These are phyloP conservation scores for Talinum fruticosum DNA, from an alignment of 148 eudicot genomes.

Conservation along the genomic window DNA sequence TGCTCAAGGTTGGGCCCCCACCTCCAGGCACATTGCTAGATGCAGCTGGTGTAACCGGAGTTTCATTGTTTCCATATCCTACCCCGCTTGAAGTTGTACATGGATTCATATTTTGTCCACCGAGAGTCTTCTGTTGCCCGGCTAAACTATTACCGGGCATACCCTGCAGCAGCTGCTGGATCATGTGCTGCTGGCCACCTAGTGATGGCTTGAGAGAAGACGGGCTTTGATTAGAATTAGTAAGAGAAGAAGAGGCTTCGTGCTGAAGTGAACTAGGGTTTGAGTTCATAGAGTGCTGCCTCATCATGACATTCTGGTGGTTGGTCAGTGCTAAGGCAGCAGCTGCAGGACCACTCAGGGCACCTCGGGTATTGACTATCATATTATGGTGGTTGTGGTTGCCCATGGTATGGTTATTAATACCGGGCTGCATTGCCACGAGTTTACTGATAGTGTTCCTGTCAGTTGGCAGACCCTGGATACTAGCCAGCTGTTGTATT, in stretches of 20 bases:
- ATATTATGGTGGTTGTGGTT: constrained; percentile 40
- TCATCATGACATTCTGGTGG: constrained; percentile 63
- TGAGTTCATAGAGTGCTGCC: constrained; percentile 70
- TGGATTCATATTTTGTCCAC: constrained; percentile 28
- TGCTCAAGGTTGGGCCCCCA: constrained; percentile 43
- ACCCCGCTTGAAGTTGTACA: constrained; percentile 27
- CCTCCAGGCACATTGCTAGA: constrained; percentile 40
- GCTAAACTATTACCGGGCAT: constrained; percentile 29
- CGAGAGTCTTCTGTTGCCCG: constrained; percentile 31
- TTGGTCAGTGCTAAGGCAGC: constrained; percentile 60
- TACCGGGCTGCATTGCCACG: constrained; percentile 57
- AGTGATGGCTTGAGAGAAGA: constrained; percentile 36
- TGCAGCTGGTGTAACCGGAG: constrained; percentile 30
- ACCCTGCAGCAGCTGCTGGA: constrained; percentile 41
- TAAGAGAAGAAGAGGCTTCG: constrained; percentile 47
- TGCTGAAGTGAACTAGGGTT: constrained; percentile 50
- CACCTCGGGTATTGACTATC: constrained; percentile 39
- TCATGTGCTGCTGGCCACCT: constrained; percentile 52
- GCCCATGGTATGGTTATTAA: constrained; percentile 35
- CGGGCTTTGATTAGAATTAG: constrained; percentile 33
- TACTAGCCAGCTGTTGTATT: constrained; percentile 52
- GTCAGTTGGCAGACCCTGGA: constrained; percentile 67
- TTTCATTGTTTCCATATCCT: constrained; percentile 36
- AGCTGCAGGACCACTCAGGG: constrained; percentile 54
- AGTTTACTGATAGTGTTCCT: constrained; percentile 57